These are phyloP conservation scores for Ceratobasidium sp. DNA, from an alignment of 1,284 basidiomycete genomes.

Conservation along the genomic window DNA sequence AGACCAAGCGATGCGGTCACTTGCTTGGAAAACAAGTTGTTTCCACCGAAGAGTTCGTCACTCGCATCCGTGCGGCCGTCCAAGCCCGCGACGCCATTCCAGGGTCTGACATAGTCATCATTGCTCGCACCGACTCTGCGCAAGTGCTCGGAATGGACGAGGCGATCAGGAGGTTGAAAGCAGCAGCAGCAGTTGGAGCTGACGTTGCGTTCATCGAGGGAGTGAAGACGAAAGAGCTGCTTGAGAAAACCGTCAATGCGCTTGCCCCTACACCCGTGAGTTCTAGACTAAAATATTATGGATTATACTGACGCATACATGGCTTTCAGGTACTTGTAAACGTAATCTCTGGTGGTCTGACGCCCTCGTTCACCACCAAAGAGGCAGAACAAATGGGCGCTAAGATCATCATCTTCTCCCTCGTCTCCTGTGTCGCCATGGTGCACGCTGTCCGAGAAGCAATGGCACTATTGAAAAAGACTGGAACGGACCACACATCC, in stretches of 20 bases:
- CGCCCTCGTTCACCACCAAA: slow-evolving; percentile 76
- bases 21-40: slow-evolving; percentile 85
- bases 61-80: slow-evolving; percentile 81
- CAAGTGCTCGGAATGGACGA: slow-evolving; percentile 87
- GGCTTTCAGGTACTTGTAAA: slow-evolving; percentile 69
- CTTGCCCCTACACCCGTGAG: slow-evolving; percentile 74
- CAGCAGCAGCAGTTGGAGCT: slow-evolving; percentile 80
- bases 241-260: slow-evolving; percentile 72
- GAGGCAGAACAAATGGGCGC: slow-evolving; percentile 78
- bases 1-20: slow-evolving; percentile 87
- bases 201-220: slow-evolving; percentile 90
- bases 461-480: slow-evolving; percentile 79
- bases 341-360: slow-evolving; percentile 81
- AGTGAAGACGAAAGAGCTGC: slow-evolving; percentile 75
- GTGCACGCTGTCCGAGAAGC: slow-evolving; percentile 78
- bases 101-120: slow-evolving; percentile 81
- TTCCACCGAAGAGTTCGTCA: slow-evolving; percentile 79
- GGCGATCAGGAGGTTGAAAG: slow-evolving; percentile 74
- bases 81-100: slow-evolving; percentile 78
- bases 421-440: slow-evolving; percentile 78
- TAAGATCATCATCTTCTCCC: slow-evolving; percentile 80
- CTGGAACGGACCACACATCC: slow-evolving; percentile 77
- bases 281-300: not conserved
- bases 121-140: slow-evolving; percentile 85
- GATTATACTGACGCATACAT: not conserved